Percentiles rank a stretch among this genome's conserved stretches.
Conservation (phyloP, 176 grass and related monocot genomes). For the Zea luxurians region DNA sequence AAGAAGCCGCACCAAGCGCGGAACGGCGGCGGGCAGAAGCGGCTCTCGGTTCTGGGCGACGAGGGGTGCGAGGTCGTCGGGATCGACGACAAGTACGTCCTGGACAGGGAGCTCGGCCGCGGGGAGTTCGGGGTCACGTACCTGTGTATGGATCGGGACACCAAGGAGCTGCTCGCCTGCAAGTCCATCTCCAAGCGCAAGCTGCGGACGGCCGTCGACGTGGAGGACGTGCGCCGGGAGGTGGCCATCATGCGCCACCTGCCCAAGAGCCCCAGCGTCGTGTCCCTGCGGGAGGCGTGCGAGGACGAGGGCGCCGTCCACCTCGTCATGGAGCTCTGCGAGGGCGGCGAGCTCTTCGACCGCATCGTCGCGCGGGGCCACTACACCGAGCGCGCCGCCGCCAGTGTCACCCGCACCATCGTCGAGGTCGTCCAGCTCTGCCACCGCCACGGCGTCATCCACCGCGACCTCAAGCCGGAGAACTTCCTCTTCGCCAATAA, state of each 20-base stretch:
- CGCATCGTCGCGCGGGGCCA: conserved; percentile 92
- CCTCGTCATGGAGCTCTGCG: conserved; percentile 99
- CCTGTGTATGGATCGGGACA: conserved; percentile 88
- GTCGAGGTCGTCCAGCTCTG: conserved; percentile 98
- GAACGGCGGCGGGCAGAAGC: conserved; percentile 54
- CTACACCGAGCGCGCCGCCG: conserved; percentile 94
- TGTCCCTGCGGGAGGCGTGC: conserved; percentile 75
- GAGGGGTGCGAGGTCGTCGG: conserved; percentile 47
- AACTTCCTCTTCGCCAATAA: conserved; percentile 96
- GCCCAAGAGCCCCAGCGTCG: conserved; percentile 75
- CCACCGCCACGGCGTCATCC: conserved; percentile 93
- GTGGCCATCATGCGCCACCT: conserved; percentile 98
- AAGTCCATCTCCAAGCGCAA: conserved; percentile 99
- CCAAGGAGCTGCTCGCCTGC: conserved; percentile 85
- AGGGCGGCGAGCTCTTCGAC: conserved; percentile 99
- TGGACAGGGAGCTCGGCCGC: conserved; percentile 89
- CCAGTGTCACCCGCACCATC: conserved; percentile 73
- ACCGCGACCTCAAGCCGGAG: conserved; percentile 95
- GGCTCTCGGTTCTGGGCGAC: conserved; percentile 68
- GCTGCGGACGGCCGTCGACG: conserved; percentile 88
- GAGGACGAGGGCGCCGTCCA: conserved; percentile 97
- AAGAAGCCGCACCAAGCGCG: conserved; percentile 68
- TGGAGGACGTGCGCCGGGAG: conserved; percentile 98
- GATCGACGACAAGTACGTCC: conserved; percentile 82
- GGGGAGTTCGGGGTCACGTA: conserved; percentile 99